Evolutionary conservation across 768 basidiomycete species (phyloP).

Genomic region (Agaricus sinodeliciosus): DNA sequence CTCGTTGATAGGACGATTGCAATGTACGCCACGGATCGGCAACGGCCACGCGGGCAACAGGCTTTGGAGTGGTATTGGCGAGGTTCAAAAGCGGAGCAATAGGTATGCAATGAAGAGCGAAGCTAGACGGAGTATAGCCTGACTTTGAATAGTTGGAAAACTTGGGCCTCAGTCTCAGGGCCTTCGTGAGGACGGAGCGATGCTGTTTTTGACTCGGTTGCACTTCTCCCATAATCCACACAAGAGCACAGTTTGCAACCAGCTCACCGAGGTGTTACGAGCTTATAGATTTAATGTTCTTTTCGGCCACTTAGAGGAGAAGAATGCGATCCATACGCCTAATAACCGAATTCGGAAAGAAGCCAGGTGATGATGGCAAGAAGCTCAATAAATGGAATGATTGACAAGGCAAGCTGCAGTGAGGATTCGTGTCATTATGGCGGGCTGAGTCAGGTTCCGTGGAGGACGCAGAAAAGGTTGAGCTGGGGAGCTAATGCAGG

Average conservation of each 20-base stretch:
- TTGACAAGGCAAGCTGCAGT: constrained; percentile 2
- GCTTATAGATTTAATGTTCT: background rate
- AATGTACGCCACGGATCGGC: constrained; percentile 8
- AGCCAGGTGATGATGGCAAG: background rate
- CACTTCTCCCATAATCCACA: background rate
- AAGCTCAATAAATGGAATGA: background rate
- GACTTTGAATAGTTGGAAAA: background rate
- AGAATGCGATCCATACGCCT: background rate
- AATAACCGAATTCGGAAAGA: background rate
- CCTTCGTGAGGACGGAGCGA: background rate
- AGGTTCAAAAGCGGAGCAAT: background rate
- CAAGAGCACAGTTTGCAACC: background rate
- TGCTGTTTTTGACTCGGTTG: background rate
- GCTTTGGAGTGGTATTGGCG: constrained; percentile 8
- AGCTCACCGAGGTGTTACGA: background rate
- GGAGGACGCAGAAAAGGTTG: background rate
- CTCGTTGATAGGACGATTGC: background rate
- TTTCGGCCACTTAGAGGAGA: background rate
- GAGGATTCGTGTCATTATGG: background rate
- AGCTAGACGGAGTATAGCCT: background rate
- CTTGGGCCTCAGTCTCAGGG: background rate
- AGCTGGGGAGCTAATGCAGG: constrained; percentile 1
- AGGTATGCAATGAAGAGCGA: constrained; percentile 2
- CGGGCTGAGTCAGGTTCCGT: background rate
- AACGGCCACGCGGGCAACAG: constrained; percentile 2